Conservation (phyloP, 257 asterid species). For the Nicotiana tomentosiformis region DNA sequence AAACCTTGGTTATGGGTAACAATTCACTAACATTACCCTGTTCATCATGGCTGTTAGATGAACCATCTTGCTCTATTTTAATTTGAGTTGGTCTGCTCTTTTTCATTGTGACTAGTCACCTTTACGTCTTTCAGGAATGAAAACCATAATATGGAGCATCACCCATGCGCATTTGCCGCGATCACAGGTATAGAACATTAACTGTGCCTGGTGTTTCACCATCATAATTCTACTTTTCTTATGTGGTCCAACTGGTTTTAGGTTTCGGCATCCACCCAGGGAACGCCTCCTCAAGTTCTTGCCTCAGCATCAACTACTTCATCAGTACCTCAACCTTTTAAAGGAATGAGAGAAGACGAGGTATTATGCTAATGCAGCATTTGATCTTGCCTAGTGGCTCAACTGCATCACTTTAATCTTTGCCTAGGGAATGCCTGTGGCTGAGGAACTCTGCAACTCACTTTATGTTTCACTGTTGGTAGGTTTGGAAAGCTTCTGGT, state of each 20-base stretch:
- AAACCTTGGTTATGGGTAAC: conserved; percentile 96
- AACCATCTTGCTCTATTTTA: conserved; percentile 11
- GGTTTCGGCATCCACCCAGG: conserved; percentile 94
- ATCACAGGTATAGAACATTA: conserved; percentile 60
- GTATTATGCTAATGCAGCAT: conserved; percentile 28
- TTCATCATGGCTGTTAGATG: neutral
- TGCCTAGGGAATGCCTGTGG: neutral
- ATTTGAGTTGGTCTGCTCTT: neutral
- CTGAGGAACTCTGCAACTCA: neutral
- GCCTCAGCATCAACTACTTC: conserved; percentile 66
- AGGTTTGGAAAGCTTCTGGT: conserved; percentile 99
- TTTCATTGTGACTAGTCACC: neutral
- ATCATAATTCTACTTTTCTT: conserved; percentile 13
- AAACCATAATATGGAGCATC: conserved; percentile 97
- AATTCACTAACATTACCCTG: conserved; percentile 14
- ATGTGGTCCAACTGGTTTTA: conserved; percentile 26
- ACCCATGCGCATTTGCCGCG: conserved; percentile 97
- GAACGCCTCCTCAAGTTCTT: conserved; percentile 73
- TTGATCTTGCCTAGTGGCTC: neutral
- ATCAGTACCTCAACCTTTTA: conserved; percentile 65
- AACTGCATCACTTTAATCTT: neutral
- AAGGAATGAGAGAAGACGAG: conserved; percentile 99
- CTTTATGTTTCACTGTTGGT: conserved; percentile 13
- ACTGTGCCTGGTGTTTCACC: neutral
- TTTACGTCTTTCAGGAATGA: conserved; percentile 67